Evolutionary conservation across 1,284 basidiomycete species (phyloP), one percentile per base, ranked within the genome.

Genomic region (Ceratobasidium sp.): DNA sequence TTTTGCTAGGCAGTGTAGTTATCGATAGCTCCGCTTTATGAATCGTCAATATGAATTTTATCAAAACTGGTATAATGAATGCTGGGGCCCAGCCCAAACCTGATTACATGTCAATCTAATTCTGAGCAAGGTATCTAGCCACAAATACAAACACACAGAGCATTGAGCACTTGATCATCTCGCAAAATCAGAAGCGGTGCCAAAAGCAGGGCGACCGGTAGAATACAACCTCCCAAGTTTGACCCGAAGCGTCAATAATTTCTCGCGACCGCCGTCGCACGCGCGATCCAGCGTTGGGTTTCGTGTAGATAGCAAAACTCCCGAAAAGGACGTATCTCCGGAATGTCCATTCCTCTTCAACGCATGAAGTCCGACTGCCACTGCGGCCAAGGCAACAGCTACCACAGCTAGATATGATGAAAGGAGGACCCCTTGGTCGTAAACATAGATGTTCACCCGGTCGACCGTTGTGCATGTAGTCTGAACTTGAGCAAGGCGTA

Each of bases 201-300:
- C 67, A 62, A 70, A 70, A 42, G 73, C 73, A 10, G 73, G 73
- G 12, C 73, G 73, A 0, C 73, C 73, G 23, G 44, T 57, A 5
- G 61, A 46, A 26, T 38, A 62, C 9, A 75, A 23, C 52, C 28
- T 17, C 15, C 61, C 73, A 66, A 75, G 54, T 40, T 57, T 75
- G 38, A 75, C 62, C 52, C 62, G 46, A 9, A 75, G 61, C 6
- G 46, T 33, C 48, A 75, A 52, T 20, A 75, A n/a, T 38, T 23
- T 65, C 12, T 69, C 48, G n/a, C 65, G 65, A 28, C 75, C 75
- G 5, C 50, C 75, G 15, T 62, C 67, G 23, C 56, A 77, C n/a
- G 66, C 75, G 5, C 40, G 75, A 61, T 77, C 75, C 26, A 77
- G 56, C 28, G 75, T 75, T 2, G 73, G 62, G 44, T 75, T 75